Base-by-base conservation (phyloP, 2,329 filamentous ascomycete genomes). In the Diplodia mutila region DNA sequence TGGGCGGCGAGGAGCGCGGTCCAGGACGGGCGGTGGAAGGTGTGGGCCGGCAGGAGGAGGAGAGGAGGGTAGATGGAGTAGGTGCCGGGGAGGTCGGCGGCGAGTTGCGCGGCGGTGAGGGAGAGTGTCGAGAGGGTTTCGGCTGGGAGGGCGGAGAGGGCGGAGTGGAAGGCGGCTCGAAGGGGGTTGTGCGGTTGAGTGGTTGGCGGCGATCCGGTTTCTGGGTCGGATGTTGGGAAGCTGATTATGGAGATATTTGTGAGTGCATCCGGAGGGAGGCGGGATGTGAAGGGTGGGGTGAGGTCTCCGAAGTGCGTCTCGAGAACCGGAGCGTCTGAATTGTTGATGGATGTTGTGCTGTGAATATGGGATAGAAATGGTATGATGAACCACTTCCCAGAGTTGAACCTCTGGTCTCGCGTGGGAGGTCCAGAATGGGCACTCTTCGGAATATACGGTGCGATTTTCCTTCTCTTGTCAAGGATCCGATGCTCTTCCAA, bases 61-160 rank as follows among this genome's bases (percentile, higher is more conserved):
- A 90, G 81, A 2, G 85, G 83, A 6, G 80, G 80, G 75, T 90
- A 89, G 52, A 87, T 74, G 3, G 84, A 85, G 76, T 86, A 89
- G 4, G 79, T 75, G 29, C 76, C 75, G 53, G 80, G 73, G 67
- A 79, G 76, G 3, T 68, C 39, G 18, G 69, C 61, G 27, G 72
- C 27, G 4, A 80, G 72, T 0, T 29, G 18, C 2, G 66, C 53
- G 16, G 70, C 12, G 1, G 73, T 70, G 74, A 42, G 12, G 65
- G 68, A 2, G 21, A 21, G 3, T 72, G 54, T 0, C 23, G 25
- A 1, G 61, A 48, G 12, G 72, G 71, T 2, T 77, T 63, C 1
- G 11, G 59, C 39, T 0, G 54, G 27, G 6, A 59, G 51, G 1
- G 68, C 21, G 14, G 55, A 61, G 27, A 70, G 64, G 18, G 61